phyloP scores from a whole-genome alignment of 1,284 basidiomycete species.

The Pholiota adiposa region DNA sequence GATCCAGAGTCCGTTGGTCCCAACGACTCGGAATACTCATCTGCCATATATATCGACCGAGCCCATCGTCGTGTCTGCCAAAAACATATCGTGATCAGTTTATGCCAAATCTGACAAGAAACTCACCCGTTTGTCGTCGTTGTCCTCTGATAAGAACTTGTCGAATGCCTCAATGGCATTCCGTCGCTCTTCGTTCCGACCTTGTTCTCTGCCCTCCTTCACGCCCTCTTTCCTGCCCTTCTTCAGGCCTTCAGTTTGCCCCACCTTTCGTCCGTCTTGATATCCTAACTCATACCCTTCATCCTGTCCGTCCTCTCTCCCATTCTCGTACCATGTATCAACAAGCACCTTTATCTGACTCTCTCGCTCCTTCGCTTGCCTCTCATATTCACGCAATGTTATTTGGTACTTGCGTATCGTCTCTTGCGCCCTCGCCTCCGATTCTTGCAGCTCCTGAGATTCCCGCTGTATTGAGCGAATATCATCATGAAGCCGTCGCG shows the following conservation, averaged over 20 bases:
- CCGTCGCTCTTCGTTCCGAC: constrained; percentile 50
- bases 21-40: constrained; percentile 16
- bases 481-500: constrained; percentile 47
- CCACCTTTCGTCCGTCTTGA: constrained; percentile 46
- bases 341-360: constrained; percentile 47
- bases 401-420: constrained; percentile 49
- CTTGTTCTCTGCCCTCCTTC: constrained; percentile 43
- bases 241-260: constrained; percentile 46
- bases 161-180: constrained; percentile 59
- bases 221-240: constrained; percentile 49
- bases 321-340: constrained; percentile 49
- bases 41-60: constrained; percentile 34
- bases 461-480: constrained; percentile 46
- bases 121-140: constrained; percentile 27
- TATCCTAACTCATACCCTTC: constrained; percentile 50
- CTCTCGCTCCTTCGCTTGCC: constrained; percentile 14
- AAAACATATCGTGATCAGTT: constrained; percentile 15
- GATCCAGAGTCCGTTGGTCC: constrained; percentile 20
- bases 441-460: constrained; percentile 51
- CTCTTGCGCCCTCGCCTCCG: constrained; percentile 51
- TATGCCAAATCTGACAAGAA: constrained; percentile 18
- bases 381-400: constrained; percentile 49
- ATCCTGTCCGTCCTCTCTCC: constrained; percentile 50
- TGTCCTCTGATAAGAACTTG: constrained; percentile 51
- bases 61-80: constrained; percentile 36